phyloP scores from a whole-genome alignment of 164 flowering plant species.

The Echeveria elegans region DNA sequence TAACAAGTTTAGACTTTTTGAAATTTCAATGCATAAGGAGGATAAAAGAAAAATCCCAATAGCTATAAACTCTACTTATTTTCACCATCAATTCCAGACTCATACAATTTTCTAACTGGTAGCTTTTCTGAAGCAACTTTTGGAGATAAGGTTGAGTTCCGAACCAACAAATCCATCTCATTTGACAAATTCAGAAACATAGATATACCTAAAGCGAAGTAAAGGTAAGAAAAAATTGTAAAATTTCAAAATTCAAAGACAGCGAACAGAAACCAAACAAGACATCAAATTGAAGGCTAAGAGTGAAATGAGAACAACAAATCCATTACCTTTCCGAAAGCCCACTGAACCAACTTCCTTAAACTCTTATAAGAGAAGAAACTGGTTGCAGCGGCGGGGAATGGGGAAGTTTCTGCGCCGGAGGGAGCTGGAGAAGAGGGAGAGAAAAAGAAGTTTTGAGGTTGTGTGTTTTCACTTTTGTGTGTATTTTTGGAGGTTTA shows the following conservation, averaged over 20 bases:
- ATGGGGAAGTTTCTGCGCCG: background rate
- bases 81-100: background rate
- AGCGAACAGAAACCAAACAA: too few species aligned
- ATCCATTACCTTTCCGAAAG: background rate
- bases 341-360: background rate
- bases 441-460: slow-evolving; percentile 1
- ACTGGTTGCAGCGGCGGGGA: slow-evolving; percentile 2
- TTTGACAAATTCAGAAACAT: background rate
- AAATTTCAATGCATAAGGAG: background rate
- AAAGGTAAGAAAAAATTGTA: background rate
- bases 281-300: slow-evolving; percentile 1
- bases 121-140: background rate
- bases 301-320: background rate
- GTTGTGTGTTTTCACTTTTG: background rate
- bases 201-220: background rate
- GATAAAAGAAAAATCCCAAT: background rate
- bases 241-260: background rate
- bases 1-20: background rate
- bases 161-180: background rate
- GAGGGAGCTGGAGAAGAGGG: background rate
- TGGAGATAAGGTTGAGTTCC: slow-evolving; percentile 2
- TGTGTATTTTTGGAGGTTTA: background rate
- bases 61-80: background rate
- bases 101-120: background rate
- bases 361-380: background rate